Base-by-base conservation (phyloP, 1,139 yeast genomes). In the Geotrichum australiense region DNA sequence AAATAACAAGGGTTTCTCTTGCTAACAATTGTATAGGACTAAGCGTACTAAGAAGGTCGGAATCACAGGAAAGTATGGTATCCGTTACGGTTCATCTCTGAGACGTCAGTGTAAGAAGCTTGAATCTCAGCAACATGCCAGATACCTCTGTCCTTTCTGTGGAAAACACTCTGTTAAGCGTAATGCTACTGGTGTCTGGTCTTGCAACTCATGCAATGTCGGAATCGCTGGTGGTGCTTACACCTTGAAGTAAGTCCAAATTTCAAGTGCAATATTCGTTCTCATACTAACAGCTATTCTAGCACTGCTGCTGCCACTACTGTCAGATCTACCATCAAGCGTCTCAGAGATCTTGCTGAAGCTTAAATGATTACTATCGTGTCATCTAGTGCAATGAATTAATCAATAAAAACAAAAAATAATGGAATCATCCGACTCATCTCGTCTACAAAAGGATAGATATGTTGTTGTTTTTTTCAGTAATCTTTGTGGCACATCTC, bases 11-110 rank as follows among this genome's bases (percentile, higher is more conserved):
- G n/a, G n/a, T n/a, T n/a, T n/a, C n/a, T n/a, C n/a, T n/a, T n/a
- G n/a, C n/a, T n/a, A n/a, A n/a, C n/a, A n/a, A n/a, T n/a, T n/a
- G n/a, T n/a, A n/a, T 32, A 86, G 95, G 97, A 82, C 96, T 74
- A 89, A 89, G 78, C 86, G 99, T 84, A 91, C 99, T 66, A 91
- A 91, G 94, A 91, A 91, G 89, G 99, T 91, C 72, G 99, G 99
- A 75, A 91, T 91, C 79, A 91, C 99, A 73, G 99, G 99, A 81
- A 93, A 93, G 80, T 91, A 86, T 82, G 99, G 97, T 85, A 96
- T 91, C 76, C 89, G 98, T 82, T 91, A 91, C 78, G 97, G 99
- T 89, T 91, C 98, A 66, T 93, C 99, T 60, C 80, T 91, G 74
- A 89, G 99, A 84, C 89, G 97, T 79, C 96, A 87, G 76, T 85